These are phyloP conservation scores for Fusarium agapanthi DNA, from an alignment of 2,329 filamentous ascomycete species.

Conservation along the genomic window DNA sequence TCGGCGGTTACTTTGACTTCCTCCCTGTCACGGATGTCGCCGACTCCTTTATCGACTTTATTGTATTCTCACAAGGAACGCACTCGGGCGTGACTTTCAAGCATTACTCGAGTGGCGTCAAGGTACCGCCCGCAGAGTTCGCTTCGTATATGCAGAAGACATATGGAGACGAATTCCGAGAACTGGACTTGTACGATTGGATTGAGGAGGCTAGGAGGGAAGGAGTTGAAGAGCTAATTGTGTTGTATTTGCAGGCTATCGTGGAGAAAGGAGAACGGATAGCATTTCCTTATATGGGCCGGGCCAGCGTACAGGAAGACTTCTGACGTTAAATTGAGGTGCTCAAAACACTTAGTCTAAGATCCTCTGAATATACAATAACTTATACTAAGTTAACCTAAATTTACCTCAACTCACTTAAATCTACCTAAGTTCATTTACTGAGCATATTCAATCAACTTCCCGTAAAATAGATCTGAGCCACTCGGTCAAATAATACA, in stretches of 20 bases:
- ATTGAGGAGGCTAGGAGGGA: neutral
- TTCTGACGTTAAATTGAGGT: no score
- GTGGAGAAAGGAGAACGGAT: neutral
- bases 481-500: no score
- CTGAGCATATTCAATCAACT: no score
- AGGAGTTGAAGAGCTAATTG: neutral
- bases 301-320: no score
- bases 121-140: neutral
- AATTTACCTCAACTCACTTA: no score
- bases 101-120: neutral
- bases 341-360: accelerated
- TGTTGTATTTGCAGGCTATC: neutral
- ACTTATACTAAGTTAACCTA: no score
- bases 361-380: no score
- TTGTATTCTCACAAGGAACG: neutral
- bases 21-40: neutral
- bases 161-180: neutral
- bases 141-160: neutral
- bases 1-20: neutral
- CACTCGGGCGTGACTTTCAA: neutral
- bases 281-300: neutral
- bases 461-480: no score
- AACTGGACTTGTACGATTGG: neutral
- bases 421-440: no score
- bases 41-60: neutral